Evolutionary conservation across 345 rosid species (phyloP).

Genomic region (Eucalyptus cloeziana): DNA sequence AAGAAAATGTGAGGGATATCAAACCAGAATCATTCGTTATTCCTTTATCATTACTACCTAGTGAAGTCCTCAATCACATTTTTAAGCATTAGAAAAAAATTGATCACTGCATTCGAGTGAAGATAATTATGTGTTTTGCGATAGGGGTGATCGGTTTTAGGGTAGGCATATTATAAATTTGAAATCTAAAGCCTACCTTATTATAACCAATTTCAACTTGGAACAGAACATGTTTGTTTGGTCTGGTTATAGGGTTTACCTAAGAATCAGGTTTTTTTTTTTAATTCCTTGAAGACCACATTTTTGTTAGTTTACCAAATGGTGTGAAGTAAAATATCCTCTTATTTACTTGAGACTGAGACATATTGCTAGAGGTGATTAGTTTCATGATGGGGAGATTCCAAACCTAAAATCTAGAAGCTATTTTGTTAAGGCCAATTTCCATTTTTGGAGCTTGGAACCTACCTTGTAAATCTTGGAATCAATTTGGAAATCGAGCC

Average conservation of each 20-base stretch:
- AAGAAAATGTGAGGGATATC: neutral
- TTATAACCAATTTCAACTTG: neutral
- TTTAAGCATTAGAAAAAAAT: neutral
- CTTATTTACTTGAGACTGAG: neutral
- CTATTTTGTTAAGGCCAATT: rapidly evolving
- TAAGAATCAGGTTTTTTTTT: too few relatives aligned
- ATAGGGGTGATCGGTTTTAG: neutral
- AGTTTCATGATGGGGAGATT: neutral
- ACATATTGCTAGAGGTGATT: neutral
- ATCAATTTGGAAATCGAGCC: neutral
- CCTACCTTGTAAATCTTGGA: neutral
- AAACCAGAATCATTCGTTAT: neutral
- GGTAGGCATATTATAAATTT: neutral
- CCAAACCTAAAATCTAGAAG: neutral
- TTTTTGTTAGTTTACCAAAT: neutral
- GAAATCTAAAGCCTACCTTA: too few relatives aligned
- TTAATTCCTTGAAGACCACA: neutral
- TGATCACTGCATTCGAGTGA: neutral
- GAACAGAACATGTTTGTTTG: rapidly evolving
- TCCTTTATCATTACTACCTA: neutral
- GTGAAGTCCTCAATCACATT: neutral
- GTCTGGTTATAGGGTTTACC: neutral
- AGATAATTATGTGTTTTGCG: neutral
- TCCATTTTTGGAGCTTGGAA: neutral
- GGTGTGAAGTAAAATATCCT: neutral